Evolutionary conservation across 2,329 filamentous ascomycete genomes (phyloP).

Genomic region (Arthroderma uncinatum): DNA sequence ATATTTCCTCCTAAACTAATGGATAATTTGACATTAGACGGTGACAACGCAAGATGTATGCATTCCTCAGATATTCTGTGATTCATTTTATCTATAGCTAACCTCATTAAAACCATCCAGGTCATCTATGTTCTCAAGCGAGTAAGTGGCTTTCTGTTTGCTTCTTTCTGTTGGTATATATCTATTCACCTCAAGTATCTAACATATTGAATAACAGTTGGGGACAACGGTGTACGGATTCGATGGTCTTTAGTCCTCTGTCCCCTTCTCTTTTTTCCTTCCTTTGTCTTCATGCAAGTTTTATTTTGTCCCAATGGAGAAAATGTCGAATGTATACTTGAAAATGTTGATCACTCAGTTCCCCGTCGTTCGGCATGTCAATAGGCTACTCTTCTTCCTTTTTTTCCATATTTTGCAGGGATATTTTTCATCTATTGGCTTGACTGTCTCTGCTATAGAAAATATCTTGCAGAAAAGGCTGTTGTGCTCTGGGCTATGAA

Average conservation of each 20-base stretch:
- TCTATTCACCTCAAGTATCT: conserved; percentile 5
- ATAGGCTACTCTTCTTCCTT: too few species aligned
- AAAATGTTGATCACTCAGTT: too few species aligned
- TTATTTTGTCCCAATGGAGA: too few species aligned
- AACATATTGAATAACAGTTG: conserved; percentile 12
- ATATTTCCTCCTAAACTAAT: neutral
- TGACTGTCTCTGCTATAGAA: too few species aligned
- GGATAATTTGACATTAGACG: conserved; percentile 11
- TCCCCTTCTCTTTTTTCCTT: too few species aligned
- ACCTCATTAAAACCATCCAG: neutral
- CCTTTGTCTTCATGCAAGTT: too few species aligned
- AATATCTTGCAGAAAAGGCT: too few species aligned
- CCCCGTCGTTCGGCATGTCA: too few species aligned
- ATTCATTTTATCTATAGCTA: neutral
- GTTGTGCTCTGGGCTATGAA: too few species aligned
- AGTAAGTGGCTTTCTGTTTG: conserved; percentile 9
- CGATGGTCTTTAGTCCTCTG: neutral
- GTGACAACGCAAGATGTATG: conserved; percentile 17
- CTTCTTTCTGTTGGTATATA: neutral
- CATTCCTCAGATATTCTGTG: neutral
- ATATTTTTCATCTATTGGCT: too few species aligned
- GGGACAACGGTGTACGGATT: conserved; percentile 17
- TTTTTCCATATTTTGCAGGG: too few species aligned
- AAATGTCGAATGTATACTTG: too few species aligned
- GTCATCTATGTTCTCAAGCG: conserved; percentile 12